Evolutionary conservation across 805 yeast species (phyloP), one percentile per base, ranked within the genome.

Genomic region (Yarrowia hollandica): DNA sequence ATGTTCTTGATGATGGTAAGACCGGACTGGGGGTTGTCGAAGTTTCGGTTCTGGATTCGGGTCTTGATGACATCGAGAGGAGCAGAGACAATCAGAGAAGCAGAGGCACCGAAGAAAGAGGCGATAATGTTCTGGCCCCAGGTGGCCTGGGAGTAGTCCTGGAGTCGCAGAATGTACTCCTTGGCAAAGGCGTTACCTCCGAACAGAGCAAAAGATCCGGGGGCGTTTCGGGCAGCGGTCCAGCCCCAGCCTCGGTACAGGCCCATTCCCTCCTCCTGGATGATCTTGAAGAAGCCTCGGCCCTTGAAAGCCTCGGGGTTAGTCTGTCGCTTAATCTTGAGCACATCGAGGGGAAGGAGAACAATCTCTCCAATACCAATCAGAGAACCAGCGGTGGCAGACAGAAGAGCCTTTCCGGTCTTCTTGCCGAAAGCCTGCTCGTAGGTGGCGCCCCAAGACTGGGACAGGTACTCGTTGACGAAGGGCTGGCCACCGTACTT

Each of bases 281-380:
- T 71, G 69, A 94, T 89, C 74, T 82, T 86, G 65, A 91, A 62
- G 76, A 94, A 91, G 10, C 99, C 98, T 78, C 99, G 88, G 67
- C 99, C 99, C 75, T 85, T 86, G 82, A 94, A 94, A n/a, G 98
- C 78, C 75, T 92, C 99, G n/a, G 99, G 99, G 79, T 94, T 94
- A 59, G 99, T 94, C 80, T 94, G 99, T 78, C 98, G 91, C 79
- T 94, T 94, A 76, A 94, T 94, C 79, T 94, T 94, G 71, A 94
- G 79, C 37, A 94, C 98, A 72, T 94, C 99, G 67, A 94, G 81
- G 31, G 99, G 99, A 69, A 94, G 81, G 67, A 94, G 78, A 33
- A 94, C 91, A 71, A 94, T 90, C 77, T 94, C 99, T 76, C 97
- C 99, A 71, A 94, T 92, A 68, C 99, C 99, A 65, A 94, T 90